These are phyloP conservation scores for Hymenoscyphus occultus DNA, from an alignment of 2,329 filamentous ascomycete species.

Conservation along the genomic window DNA sequence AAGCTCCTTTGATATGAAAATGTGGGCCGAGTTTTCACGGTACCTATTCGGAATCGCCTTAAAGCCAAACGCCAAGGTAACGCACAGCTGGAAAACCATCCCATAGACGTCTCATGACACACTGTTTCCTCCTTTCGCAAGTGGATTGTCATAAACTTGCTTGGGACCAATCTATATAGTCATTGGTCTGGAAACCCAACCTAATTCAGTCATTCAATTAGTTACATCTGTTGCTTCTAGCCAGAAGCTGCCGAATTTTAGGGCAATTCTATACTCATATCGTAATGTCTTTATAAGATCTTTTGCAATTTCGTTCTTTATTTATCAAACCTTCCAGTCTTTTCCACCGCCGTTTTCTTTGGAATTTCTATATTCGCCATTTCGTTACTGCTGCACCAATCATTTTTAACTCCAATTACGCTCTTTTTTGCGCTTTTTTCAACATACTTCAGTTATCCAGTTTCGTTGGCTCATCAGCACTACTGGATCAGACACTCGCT, in stretches of 20 bases:
- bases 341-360: neutral
- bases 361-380: neutral
- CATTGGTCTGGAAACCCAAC: too few relatives aligned
- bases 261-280: neutral
- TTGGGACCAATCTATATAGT: too few relatives aligned
- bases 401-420: neutral
- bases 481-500: too few relatives aligned
- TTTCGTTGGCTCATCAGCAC: too few relatives aligned
- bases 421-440: too few relatives aligned
- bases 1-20: neutral
- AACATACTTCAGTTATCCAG: too few relatives aligned
- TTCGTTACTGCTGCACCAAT: constrained; percentile 4
- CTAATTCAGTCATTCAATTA: neutral
- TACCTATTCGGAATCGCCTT: neutral
- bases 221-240: neutral
- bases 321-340: constrained; percentile 3
- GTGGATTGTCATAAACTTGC: too few relatives aligned
- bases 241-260: constrained; percentile 4
- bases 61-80: neutral
- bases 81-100: neutral
- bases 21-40: too few relatives aligned
- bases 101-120: too few relatives aligned
- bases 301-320: neutral
- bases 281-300: neutral
- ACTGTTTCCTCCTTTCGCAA: too few relatives aligned